Evolutionary conservation across 176 grass and related monocot species (phyloP), one percentile per base, ranked within the genome.

Genomic region (Chloris gayana): DNA sequence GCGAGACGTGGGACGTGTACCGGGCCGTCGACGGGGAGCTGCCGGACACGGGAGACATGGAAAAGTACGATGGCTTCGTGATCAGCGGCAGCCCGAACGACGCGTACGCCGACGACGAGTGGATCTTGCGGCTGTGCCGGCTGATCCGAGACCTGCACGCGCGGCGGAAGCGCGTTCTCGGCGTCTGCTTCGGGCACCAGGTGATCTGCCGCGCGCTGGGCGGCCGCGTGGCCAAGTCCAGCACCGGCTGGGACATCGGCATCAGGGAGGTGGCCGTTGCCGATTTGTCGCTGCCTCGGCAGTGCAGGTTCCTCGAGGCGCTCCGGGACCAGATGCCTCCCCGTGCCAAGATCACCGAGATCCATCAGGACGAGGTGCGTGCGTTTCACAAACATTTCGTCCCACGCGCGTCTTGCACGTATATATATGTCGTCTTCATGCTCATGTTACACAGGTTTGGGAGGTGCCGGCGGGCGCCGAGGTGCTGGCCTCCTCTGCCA

Each of bases 171-270:
- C 84, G 88, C 0, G 81, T 98, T 24, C 88, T 98, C 66, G 92
- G 95, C 62, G 85, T 98, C 81, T 94, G 95, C 88, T 98, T 98
- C 78, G 95, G 95, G 53, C 95, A 94, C 86, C 95, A 98, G 92
- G 82, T 98, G 25, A 65, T 95, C 67, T 98, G 92, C 87, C 92
- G 88, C 32, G 90, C 95, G 9, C 31, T 98, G 7, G 95, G 95
- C 1, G 95, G 95, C 3, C 90, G 65, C 14, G 88, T 91, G 2
- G 84, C 68, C 47, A 87, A 69, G 81, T 86, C 92, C 3, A 67
- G 39, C 41, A 30, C 8, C 42, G 95, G 95, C 2, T 95, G 95
- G 92, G 95, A 95, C 74, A 65, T 95, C 8, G 92, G 92, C 38
- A 73, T 98, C 62, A 87, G 74, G 77, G 87, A 91, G 87, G 92